Evolutionary conservation across 495 filamentous ascomycete genomes (phyloP), one percentile per base, ranked within the genome.

Genomic region (Tuber magnatum): DNA sequence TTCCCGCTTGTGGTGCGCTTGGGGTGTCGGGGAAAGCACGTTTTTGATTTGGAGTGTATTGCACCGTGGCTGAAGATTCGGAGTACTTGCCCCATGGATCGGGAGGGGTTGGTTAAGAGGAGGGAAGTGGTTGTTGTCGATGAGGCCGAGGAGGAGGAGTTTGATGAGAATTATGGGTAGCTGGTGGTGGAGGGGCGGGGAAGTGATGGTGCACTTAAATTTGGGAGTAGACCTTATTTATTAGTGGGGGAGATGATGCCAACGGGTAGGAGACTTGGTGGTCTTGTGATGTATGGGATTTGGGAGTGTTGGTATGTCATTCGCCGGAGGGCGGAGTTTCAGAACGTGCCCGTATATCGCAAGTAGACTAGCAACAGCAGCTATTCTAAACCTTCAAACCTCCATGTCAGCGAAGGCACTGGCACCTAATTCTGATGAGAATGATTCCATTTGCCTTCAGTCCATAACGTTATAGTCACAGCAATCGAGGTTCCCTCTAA

Each of bases 31-130:
- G 86, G 87, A 18, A 88, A 87, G 35, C 95, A 99, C 83, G 82
- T 89, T 40, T 97, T 97, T 84, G 95, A 99, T 83, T 84, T 97
- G 22, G 94, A 98, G 83, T 99, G 95, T 82, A 92, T 99, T n/a
- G 87, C 88, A 69, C 94, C 95, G 2, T 99, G 95, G 95, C 82
- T 99, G 82, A 87, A 91, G 81, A 87, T 95, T 76, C 92, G 97
- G 83, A 69, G 72, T 3, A 79, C 77, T 4, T 99, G 94, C 85
- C 94, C 94, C 38, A 84, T 97, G 78, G 94, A 97, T 82, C 87
- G 94, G 69, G 88, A 89, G 82, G 90, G 94, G 80, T 84, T 98
- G 78, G 86, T 91, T 78, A 91, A 92, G 86, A 90, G 90, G 87
- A 90, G 89, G 84, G 85, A 88, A 77, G 87, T 87, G 71, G 85